Base-by-base conservation (phyloP, 306 rosid genomes). In the Potentilla sterilis region DNA sequence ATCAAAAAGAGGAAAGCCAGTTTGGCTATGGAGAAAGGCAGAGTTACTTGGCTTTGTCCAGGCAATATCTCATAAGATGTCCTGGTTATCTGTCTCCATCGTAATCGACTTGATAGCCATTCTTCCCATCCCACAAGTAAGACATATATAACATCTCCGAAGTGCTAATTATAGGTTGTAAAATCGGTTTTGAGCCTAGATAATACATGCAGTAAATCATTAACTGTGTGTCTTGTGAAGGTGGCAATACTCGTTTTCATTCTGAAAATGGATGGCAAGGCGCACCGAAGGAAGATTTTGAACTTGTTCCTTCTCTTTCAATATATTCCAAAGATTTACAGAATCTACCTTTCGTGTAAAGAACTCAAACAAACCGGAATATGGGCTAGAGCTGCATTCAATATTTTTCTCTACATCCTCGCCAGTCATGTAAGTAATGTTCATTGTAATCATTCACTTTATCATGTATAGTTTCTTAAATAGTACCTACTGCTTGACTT, bases 81-180 rank as follows among this genome's bases (percentile, higher is more conserved):
- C 21, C 0, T 24, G 52, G 43, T 35, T 15, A 41, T 72, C 48
- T 40, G 43, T 82, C 34, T 72, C 62, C 52, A 51, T 82, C 32
- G 35, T 54, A 4, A 44, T 74, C 21, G 85, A 82, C 57, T 21
- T 82, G 55, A 76, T 78, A 9, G 74, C 85, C 9, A 49, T 82
- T 70, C 85, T 82, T 44, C 85, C 85, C 12, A 49, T 82, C 6
- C 82, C 79, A 22, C 79, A 75, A 58, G 79, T 75, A 52, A 48
- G 37, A 28, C 66, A 59, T n/a, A n/a, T n/a, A n/a, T 59, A 59
- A 9, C 6, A 58, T 11, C 34, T 58, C 64, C 24, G 4, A 22
- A 9, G 9, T 3, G 12, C 62, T 55, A 9, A 22, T 57, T 34
- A 9, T 18, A 0, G 2, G 11, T 15, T 48, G 10, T 19, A 7